Conservation (phyloP, 805 yeast genomes). For the Candida stauntonica region DNA sequence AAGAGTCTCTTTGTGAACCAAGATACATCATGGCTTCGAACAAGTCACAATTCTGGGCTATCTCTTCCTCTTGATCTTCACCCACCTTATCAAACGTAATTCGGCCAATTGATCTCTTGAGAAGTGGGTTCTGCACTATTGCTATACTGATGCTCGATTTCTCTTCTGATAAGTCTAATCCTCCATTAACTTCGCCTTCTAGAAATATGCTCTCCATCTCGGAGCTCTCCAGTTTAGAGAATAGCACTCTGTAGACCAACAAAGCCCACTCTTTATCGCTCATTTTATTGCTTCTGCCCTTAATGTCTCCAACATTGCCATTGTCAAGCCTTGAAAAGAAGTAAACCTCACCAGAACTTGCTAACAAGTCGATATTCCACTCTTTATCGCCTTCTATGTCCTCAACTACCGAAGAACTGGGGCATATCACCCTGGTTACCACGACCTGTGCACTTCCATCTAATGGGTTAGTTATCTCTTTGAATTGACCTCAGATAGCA, state of each 20-base stretch:
- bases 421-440: background rate
- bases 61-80: slow-evolving; percentile 7
- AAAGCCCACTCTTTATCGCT: slow-evolving; percentile 10
- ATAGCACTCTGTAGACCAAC: slow-evolving; percentile 10
- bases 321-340: slow-evolving; percentile 1
- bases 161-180: slow-evolving; percentile 4
- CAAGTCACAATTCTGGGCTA: slow-evolving; percentile 12
- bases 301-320: background rate
- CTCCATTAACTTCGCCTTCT: slow-evolving; percentile 1
- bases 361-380: slow-evolving; percentile 12
- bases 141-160: no score
- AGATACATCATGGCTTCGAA: slow-evolving; percentile 20
- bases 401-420: slow-evolving; percentile 1
- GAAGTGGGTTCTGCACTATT: slow-evolving; percentile 1
- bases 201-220: background rate
- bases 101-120: slow-evolving; percentile 12
- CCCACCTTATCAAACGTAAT: slow-evolving; percentile 5
- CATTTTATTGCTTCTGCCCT: slow-evolving; percentile 7
- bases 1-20: slow-evolving; percentile 8
- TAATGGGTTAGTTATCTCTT: no score
- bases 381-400: background rate
- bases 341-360: slow-evolving; percentile 10
- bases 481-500: no score
- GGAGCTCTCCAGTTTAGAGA: slow-evolving; percentile 3
- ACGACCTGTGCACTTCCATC: background rate